Evolutionary conservation across 2,329 filamentous ascomycete species (phyloP).

Genomic region (Huntiella moniliformis): DNA sequence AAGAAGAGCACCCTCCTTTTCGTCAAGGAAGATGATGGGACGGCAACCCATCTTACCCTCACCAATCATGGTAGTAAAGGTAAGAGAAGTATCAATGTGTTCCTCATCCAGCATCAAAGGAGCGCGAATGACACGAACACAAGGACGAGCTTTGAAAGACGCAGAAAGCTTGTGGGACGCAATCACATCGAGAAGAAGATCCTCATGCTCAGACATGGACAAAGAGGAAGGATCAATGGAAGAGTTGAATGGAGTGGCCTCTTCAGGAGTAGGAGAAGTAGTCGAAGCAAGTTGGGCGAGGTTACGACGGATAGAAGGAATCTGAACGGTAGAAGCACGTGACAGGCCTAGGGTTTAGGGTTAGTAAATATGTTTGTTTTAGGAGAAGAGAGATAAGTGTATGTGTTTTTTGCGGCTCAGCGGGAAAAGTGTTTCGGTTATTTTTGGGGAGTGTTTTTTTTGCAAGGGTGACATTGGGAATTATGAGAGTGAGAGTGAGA

Average conservation of each 20-base stretch:
- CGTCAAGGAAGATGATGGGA: constrained; percentile 11
- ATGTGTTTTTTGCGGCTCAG: no score
- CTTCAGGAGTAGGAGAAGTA: constrained; percentile 2
- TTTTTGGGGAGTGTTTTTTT: background rate
- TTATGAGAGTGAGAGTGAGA: background rate
- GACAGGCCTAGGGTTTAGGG: background rate
- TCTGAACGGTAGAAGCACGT: background rate
- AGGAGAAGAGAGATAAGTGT: background rate
- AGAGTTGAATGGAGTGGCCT: constrained; percentile 6
- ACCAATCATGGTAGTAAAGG: constrained; percentile 7
- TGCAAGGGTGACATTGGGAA: background rate
- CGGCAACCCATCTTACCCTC: constrained; percentile 11
- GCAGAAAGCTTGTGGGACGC: constrained; percentile 4
- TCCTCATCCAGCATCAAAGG: constrained; percentile 11
- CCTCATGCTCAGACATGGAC: constrained; percentile 7
- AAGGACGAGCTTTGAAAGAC: constrained; percentile 9
- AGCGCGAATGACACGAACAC: constrained; percentile 10
- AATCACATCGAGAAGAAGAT: constrained; percentile 11
- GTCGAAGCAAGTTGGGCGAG: constrained; percentile 10
- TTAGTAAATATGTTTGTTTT: background rate
- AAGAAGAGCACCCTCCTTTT: constrained; percentile 9
- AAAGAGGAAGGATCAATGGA: constrained; percentile 5
- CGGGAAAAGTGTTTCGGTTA: background rate
- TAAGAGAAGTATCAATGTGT: constrained; percentile 10
- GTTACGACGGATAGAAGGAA: background rate